phyloP scores from a whole-genome alignment of 2,329 filamentous ascomycete genomes.

The Neoarthrinium moseri region DNA sequence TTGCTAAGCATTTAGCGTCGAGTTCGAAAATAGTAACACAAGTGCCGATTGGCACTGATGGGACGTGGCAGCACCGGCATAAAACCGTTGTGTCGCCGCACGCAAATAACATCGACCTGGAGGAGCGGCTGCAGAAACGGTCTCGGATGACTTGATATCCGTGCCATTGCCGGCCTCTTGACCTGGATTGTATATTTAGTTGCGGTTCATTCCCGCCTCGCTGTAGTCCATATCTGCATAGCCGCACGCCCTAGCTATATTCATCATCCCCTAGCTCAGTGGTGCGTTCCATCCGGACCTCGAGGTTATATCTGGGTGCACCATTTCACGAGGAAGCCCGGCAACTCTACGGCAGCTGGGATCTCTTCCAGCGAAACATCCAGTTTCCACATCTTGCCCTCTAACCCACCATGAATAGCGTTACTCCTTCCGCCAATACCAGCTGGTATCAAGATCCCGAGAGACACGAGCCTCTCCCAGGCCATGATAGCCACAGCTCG shows the following conservation, averaged over 20 bases:
- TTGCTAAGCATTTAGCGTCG: neutral
- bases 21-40: neutral
- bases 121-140: neutral
- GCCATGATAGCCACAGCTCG: constrained; percentile 69
- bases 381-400: constrained; percentile 70
- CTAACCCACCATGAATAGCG: constrained; percentile 52
- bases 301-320: constrained; percentile 72
- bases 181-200: too few relatives aligned
- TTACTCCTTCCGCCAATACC: constrained; percentile 52
- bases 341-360: constrained; percentile 57
- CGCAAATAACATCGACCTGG: too few relatives aligned
- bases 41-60: neutral
- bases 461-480: constrained; percentile 72
- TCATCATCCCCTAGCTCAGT: too few relatives aligned
- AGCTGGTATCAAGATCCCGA: constrained; percentile 68
- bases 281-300: too few relatives aligned
- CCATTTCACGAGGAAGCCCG: constrained; percentile 66
- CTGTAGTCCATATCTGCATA: too few relatives aligned
- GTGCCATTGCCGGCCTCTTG: too few relatives aligned
- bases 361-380: constrained; percentile 81
- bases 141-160: too few relatives aligned
- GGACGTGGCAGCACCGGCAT: too few relatives aligned
- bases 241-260: too few relatives aligned
- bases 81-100: too few relatives aligned
- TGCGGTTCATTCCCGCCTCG: too few relatives aligned